Base-by-base conservation (phyloP, 2,329 filamentous ascomycete species). In the Pseudogymnoascus sp. region DNA sequence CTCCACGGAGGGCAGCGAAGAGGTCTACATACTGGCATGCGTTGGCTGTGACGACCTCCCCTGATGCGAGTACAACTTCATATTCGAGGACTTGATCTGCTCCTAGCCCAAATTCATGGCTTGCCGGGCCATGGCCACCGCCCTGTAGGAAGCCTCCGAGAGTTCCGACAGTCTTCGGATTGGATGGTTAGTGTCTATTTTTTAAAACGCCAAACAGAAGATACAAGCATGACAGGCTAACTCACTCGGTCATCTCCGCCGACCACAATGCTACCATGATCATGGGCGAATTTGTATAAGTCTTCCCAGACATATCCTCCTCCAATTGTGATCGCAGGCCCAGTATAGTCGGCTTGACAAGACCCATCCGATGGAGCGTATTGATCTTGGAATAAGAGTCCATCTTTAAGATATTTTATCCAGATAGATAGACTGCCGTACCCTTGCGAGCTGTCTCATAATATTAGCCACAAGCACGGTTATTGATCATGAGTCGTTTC, bases 41-140 rank as follows among this genome's bases (percentile, higher is more conserved):
- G 37, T 70, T 75, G 29, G 73, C 76, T 37, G 77, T 76, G 1
- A 80, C 69, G 31, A 77, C 73, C 5, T 70, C 67, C 15, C 80
- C 80, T 60, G 74, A 73, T 13, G 78, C 74, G 5, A 75, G 75
- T 7, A 82, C 77, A 8, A 81, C 74, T 61, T 82, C 74, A 63
- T 79, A 71, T n/a, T 74, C 71, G n/a, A 82, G 71, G 5, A 80
- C 73, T 67, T 80, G 75, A 66, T 81, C 79, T 3, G 76, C 73
- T 62, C 72, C 79, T 70, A 82, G 76, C 66, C 82, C 75, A 63
- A 79, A 79, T 55, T 77, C 77, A 39, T 68, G 70, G 8, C 73
- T 71, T 7, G 73, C 69, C 21, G 21, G 21, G 21, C 21, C 21
- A 21, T 21, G 21, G 21, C 21, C 21, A 21, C 21, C 21, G 2